Base-by-base conservation (phyloP, 225 moss, liverwort and hornwort genomes). In the Antitrichia curtipendula region DNA sequence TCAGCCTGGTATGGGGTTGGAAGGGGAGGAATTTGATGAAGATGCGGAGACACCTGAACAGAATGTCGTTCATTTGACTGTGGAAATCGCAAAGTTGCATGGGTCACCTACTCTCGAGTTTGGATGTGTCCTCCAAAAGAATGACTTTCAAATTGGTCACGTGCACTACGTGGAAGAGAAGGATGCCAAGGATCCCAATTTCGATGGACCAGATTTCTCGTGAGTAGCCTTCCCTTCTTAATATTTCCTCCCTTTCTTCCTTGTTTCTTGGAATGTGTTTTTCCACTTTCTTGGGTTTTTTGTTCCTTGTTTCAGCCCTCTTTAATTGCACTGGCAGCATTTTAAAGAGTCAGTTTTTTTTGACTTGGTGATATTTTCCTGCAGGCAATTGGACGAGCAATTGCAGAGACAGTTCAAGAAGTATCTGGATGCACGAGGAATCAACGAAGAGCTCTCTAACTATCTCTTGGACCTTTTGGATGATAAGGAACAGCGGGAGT, bases 151-250 rank as follows among this genome's bases (percentile, higher is more conserved):
- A 77, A 93, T 94, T 62, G 94, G 94, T 86, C 91, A 91, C 61
- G 94, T 94, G 62, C 90, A 93, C 80, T 93, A 60, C 41, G 69
- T 94, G 70, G 91, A 90, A 69, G 92, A 92, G 70, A 93, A 90
- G 78, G 84, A 56, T 32, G 89, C 87, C 9, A 94, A 93, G 80
- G 93, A 89, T 28, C 90, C 94, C 47, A 90, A 89, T 23, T 94
- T 93, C 25, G 93, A 93, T 85, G 94, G 94, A 82, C 94, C 94
- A 70, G 94, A 94, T 87, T 94, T 93, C 80, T 88, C 94, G 94
- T 94, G 71, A 93, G 94, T 54, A 59, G 50, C 13, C 27, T 52
- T 36, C 6, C 45, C 73, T 49, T 58, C 13, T 49, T n/a, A 6
- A 36, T 12, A 6, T 43, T 64, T 20, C 36, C 9, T 19, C 65